phyloP scores from a whole-genome alignment of 495 filamentous ascomycete genomes.

The Podospora bellae-mahoneyi region DNA sequence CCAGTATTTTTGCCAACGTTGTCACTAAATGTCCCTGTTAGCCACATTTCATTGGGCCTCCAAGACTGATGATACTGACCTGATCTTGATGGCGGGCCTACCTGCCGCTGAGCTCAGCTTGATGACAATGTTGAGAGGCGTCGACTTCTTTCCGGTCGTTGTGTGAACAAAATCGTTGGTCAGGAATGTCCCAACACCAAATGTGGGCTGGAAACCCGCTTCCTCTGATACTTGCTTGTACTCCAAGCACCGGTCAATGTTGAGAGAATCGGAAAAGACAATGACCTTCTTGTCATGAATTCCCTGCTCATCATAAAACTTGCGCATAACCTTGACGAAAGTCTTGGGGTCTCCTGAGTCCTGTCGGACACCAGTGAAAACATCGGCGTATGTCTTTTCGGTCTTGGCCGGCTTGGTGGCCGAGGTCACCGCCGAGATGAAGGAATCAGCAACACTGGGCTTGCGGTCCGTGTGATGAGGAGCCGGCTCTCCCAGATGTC shows the following conservation, averaged over 20 bases:
- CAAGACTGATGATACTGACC: conserved; percentile 24
- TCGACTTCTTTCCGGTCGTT: conserved; percentile 71
- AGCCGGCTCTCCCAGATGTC: conserved; percentile 28
- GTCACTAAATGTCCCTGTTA: conserved; percentile 51
- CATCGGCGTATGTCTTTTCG: conserved; percentile 69
- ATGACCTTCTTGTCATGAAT: conserved; percentile 83
- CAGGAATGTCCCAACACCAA: conserved; percentile 92
- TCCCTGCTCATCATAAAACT: conserved; percentile 75
- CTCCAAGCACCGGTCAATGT: conserved; percentile 85
- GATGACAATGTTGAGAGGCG: conserved; percentile 96
- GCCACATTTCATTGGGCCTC: not conserved
- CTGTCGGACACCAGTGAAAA: conserved; percentile 85
- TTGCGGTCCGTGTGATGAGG: conserved; percentile 19
- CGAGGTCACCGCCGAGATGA: conserved; percentile 27
- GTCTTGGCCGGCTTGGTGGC: conserved; percentile 16
- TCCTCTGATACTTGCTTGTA: conserved; percentile 80
- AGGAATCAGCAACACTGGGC: conserved; percentile 33
- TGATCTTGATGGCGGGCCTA: conserved; percentile 87
- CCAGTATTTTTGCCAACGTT: conserved; percentile 96
- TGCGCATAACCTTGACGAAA: conserved; percentile 77
- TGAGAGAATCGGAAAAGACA: conserved; percentile 95
- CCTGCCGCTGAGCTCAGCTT: conserved; percentile 84
- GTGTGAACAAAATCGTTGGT: conserved; percentile 83
- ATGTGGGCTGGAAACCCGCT: conserved; percentile 75
- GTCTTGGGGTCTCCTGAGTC: conserved; percentile 86